Evolutionary conservation across 1,284 basidiomycete species (phyloP).

Genomic region (Tylopilus sp.): DNA sequence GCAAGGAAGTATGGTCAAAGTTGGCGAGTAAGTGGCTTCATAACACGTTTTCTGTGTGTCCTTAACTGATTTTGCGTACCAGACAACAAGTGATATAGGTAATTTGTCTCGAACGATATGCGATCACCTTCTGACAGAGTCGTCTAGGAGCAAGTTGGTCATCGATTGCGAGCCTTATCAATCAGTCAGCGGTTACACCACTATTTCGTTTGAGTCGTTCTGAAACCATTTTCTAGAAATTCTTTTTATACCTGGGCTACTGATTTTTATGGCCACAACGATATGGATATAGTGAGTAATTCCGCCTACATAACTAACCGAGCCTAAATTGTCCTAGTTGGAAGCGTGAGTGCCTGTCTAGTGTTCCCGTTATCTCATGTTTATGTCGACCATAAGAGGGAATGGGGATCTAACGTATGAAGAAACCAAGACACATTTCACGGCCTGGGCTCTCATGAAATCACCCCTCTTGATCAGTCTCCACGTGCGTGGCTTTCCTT

Average conservation of each 20-base stretch:
- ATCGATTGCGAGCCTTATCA: slow-evolving; percentile 38
- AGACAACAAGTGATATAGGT: slow-evolving; percentile 58
- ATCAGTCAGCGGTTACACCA: slow-evolving; percentile 26
- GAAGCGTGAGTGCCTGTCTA: slow-evolving; percentile 33
- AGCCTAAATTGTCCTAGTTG: slow-evolving; percentile 29
- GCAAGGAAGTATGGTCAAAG: slow-evolving; percentile 49
- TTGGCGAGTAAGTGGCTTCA: slow-evolving; percentile 48
- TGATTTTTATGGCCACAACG: slow-evolving; percentile 46
- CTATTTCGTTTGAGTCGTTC: not conserved
- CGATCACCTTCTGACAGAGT: slow-evolving; percentile 3
- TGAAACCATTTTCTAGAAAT: slow-evolving; percentile 31
- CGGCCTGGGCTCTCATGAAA: slow-evolving; percentile 49
- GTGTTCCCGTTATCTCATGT: not conserved
- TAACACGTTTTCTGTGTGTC: not conserved
- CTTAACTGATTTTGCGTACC: not conserved
- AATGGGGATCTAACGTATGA: slow-evolving; percentile 43
- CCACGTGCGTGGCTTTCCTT: slow-evolving; percentile 33
- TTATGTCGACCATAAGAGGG: slow-evolving; percentile 31
- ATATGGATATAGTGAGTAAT: slow-evolving; percentile 44
- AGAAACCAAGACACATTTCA: slow-evolving; percentile 46
- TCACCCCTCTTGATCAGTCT: slow-evolving; percentile 46
- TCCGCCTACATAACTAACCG: not conserved
- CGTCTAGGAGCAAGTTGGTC: slow-evolving; percentile 33
- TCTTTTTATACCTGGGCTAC: slow-evolving; percentile 43
- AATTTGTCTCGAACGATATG: not conserved